These are phyloP conservation scores for Candida endomychidarum DNA, from an alignment of 805 yeast genomes.

Conservation along the genomic window DNA sequence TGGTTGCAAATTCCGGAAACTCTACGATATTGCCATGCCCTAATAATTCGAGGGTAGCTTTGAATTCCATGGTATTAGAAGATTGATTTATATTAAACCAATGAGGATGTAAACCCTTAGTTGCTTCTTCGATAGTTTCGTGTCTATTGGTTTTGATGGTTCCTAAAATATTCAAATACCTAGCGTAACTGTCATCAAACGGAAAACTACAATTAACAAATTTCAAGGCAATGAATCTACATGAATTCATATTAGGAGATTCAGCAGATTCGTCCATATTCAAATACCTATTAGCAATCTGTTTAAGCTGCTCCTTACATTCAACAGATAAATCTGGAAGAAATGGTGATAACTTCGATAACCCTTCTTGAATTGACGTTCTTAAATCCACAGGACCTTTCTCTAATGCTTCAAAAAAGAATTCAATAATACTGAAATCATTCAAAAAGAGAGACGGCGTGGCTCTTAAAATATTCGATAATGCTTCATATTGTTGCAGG, in stretches of 20 bases:
- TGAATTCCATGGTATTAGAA: slow-evolving; percentile 42
- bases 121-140: slow-evolving; percentile 79
- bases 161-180: slow-evolving; percentile 68
- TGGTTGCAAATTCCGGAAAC: slow-evolving; percentile 57
- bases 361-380: slow-evolving; percentile 67
- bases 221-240: slow-evolving; percentile 65
- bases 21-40: slow-evolving; percentile 37
- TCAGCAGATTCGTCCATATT: slow-evolving; percentile 7
- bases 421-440: slow-evolving; percentile 56
- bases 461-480: slow-evolving; percentile 62
- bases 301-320: slow-evolving; percentile 45
- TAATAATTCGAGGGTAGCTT: slow-evolving; percentile 44
- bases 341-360: slow-evolving; percentile 57
- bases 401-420: slow-evolving; percentile 67
- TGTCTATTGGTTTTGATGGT: slow-evolving; percentile 55
- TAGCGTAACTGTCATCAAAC: slow-evolving; percentile 65
- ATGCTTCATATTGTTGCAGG: slow-evolving; percentile 70
- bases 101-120: slow-evolving; percentile 77
- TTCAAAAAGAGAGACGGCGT: slow-evolving; percentile 39
- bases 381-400: slow-evolving; percentile 64
- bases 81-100: slow-evolving; percentile 62
- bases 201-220: slow-evolving; percentile 63
- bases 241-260: slow-evolving; percentile 40
- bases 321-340: slow-evolving; percentile 39
- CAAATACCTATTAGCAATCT: slow-evolving; percentile 34